Base-by-base conservation (phyloP, 768 basidiomycete species). In the Boletus rubescentipes region DNA sequence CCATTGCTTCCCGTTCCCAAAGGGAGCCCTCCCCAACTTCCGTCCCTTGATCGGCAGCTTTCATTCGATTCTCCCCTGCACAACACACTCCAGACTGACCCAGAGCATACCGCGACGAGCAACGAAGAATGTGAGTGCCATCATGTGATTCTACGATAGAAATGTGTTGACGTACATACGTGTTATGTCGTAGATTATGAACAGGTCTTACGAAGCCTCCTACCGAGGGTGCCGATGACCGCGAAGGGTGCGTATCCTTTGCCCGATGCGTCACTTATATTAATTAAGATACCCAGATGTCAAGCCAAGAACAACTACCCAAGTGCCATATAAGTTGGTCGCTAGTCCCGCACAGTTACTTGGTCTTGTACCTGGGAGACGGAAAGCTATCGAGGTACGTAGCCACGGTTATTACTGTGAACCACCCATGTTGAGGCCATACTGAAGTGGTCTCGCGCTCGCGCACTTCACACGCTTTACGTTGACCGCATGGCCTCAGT, bases 361-460 rank as follows among this genome's bases (percentile, higher is more conserved):
- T 7, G 59, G 61, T 14, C 63, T 80, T 20, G 62, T 74, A 5
- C 68, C 69, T 42, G 79, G 79, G 31, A 74, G 76, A 38, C 71
- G 76, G 39, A 80, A 80, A 59, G 77, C 79, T 2, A 70, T 81
- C 4, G 79, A 80, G 69, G 79, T 79, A 30, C 35, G 75, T 61
- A 37, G 2, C 29, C 30, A n/a, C 23, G 35, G n/a, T 41, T 49
- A 10, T 21, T 31, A 11, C 40, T 18, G 34, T 38, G 12, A 39
- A 15, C 16, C 10, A 26, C 15, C 30, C 21, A 9, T 55, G 21
- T 47, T 61, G 36, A 63, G 46, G 20, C 9, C 5, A 23, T 30
- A 10, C 9, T 35, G 31, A 58, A 81, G 79, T 77, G 77, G 78
- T 72, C 65, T 15, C 73, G 79, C 6, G 77, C 79, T 31, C 71